These are phyloP conservation scores for Xylariales sp. DNA, from an alignment of 2,329 filamentous ascomycete species.

Conservation along the genomic window DNA sequence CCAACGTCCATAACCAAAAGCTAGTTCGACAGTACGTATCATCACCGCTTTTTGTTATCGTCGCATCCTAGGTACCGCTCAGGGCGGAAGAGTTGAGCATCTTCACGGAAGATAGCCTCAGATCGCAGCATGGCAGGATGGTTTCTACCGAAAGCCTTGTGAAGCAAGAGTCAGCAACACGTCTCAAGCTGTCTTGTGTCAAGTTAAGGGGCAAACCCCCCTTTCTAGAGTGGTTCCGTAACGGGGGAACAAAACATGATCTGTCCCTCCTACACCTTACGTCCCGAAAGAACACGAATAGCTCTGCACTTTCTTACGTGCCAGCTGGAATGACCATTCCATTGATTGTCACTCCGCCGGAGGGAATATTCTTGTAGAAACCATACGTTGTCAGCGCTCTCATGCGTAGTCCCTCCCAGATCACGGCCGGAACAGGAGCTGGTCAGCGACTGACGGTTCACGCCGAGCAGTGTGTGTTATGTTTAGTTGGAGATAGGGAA, in stretches of 20 bases:
- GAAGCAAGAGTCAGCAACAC: neutral
- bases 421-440: neutral
- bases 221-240: no score
- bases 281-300: neutral
- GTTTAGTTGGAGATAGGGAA: slow-evolving; percentile 10
- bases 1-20: slow-evolving; percentile 35
- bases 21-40: slow-evolving; percentile 29
- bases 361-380: slow-evolving; percentile 8
- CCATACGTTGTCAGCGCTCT: neutral
- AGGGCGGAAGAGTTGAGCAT: slow-evolving; percentile 26
- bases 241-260: no score
- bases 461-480: neutral
- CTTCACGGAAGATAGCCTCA: slow-evolving; percentile 24
- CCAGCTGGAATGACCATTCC: slow-evolving; percentile 26
- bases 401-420: slow-evolving; percentile 9
- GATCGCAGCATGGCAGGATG: slow-evolving; percentile 23
- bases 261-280: neutral
- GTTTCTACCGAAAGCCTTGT: slow-evolving; percentile 23
- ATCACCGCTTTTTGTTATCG: slow-evolving; percentile 23
- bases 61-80: slow-evolving; percentile 28
- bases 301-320: slow-evolving; percentile 13
- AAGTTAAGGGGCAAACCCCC: no score
- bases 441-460: neutral
- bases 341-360: slow-evolving; percentile 7
- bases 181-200: neutral